phyloP scores from a whole-genome alignment of 2,329 filamentous ascomycete species.

The Hymenoscyphus albidus region DNA sequence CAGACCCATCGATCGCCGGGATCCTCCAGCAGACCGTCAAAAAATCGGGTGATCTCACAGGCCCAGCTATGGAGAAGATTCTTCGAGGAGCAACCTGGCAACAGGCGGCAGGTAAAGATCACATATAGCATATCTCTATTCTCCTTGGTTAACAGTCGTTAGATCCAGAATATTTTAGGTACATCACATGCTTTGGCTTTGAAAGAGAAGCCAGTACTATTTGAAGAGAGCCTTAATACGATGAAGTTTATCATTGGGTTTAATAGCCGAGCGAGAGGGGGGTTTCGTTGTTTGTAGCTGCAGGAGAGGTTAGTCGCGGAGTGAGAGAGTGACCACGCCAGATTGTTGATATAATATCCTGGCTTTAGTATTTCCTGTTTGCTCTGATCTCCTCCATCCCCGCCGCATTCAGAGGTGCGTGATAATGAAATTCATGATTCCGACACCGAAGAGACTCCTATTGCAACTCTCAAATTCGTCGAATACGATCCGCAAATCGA shows the following conservation, averaged over 20 bases:
- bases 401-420: too few species aligned
- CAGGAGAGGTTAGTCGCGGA: background rate
- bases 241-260: background rate
- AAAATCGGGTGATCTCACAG: background rate
- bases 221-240: too few species aligned
- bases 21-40: background rate
- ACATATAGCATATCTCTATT: too few species aligned
- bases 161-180: too few species aligned
- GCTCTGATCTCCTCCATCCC: background rate
- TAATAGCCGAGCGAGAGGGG: background rate
- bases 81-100: background rate
- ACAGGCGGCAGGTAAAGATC: background rate
- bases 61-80: background rate
- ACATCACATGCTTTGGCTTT: too few species aligned
- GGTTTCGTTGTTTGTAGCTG: constrained; percentile 4
- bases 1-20: background rate
- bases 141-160: too few species aligned
- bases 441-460: too few species aligned
- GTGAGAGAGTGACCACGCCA: background rate
- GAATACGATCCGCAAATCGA: too few species aligned
- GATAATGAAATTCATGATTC: too few species aligned
- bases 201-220: too few species aligned
- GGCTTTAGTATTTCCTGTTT: background rate
- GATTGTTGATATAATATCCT: background rate
- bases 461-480: too few species aligned